Evolutionary conservation across 208 protist genomes (phyloP).

Genomic region (Trypanosoma congolense): DNA sequence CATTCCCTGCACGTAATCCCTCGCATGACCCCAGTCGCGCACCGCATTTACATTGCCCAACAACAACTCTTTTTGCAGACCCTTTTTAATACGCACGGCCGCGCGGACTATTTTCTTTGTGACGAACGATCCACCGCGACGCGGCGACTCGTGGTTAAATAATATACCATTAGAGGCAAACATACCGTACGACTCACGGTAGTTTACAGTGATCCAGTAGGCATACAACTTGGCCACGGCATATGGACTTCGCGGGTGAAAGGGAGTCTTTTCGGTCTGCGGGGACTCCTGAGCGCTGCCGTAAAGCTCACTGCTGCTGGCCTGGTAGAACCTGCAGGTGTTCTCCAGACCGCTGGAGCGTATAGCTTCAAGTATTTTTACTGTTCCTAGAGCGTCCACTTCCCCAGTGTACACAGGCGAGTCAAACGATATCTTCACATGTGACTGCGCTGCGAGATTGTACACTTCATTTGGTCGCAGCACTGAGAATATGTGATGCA

Average conservation of each 20-base stretch:
- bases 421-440: slow-evolving; percentile 96
- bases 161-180: slow-evolving; percentile 94
- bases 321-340: slow-evolving; percentile 79
- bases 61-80: slow-evolving; percentile 61
- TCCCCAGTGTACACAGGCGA: slow-evolving; percentile 93
- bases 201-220: slow-evolving; percentile 95
- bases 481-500: slow-evolving; percentile 66
- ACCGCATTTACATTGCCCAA: slow-evolving; percentile 92
- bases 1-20: slow-evolving; percentile 93
- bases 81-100: slow-evolving; percentile 87
- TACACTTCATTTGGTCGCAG: slow-evolving; percentile 88
- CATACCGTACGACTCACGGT: slow-evolving; percentile 93
- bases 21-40: slow-evolving; percentile 94
- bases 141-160: slow-evolving; percentile 96
- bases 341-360: slow-evolving; percentile 58
- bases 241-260: slow-evolving; percentile 95
- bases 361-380: slow-evolving; percentile 92
- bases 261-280: slow-evolving; percentile 93
- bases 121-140: slow-evolving; percentile 92
- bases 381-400: slow-evolving; percentile 86
- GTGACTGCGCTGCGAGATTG: slow-evolving; percentile 91
- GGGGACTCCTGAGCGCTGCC: slow-evolving; percentile 89
- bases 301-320: slow-evolving; percentile 86
- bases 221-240: slow-evolving; percentile 93
- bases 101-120: slow-evolving; percentile 94